phyloP scores from a whole-genome alignment of 768 basidiomycete species.

The Mrakia hoshinonis region DNA sequence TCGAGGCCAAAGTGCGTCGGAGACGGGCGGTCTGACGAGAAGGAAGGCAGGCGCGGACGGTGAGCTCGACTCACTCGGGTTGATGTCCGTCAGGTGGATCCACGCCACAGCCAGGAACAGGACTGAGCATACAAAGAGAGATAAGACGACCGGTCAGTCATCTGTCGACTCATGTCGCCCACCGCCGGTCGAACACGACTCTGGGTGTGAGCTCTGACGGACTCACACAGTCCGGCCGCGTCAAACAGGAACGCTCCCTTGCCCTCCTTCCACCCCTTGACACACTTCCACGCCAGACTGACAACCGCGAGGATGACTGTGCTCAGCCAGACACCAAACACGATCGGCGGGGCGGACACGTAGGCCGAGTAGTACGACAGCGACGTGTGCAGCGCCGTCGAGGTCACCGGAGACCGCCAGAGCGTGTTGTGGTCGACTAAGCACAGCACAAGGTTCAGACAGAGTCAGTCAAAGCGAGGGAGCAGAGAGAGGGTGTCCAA shows the following conservation, averaged over 20 bases:
- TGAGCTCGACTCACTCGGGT: conserved; percentile 16
- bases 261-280: conserved; percentile 33
- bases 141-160: too few species aligned
- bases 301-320: conserved; percentile 33
- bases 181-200: too few species aligned
- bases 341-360: conserved; percentile 31
- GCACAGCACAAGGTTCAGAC: background rate
- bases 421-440: conserved; percentile 40
- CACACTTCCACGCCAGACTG: conserved; percentile 33
- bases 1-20: background rate
- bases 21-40: conserved; percentile 6
- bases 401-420: conserved; percentile 38
- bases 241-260: conserved; percentile 40
- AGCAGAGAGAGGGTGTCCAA: conserved; percentile 50
- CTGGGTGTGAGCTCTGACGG: background rate
- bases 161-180: too few species aligned
- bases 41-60: conserved; percentile 12
- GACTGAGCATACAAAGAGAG: conserved; percentile 6
- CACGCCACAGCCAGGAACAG: conserved; percentile 20
- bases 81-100: conserved; percentile 22
- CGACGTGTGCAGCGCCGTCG: conserved; percentile 35
- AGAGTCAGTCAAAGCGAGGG: background rate
- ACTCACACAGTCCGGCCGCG: conserved; percentile 39
- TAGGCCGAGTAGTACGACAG: conserved; percentile 40
- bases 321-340: conserved; percentile 33